Percentiles rank a stretch among this genome's conserved stretches.
Evolutionary conservation across 2,329 filamentous ascomycete genomes (phyloP).

Genomic region (Stemphylium lycopersici): DNA sequence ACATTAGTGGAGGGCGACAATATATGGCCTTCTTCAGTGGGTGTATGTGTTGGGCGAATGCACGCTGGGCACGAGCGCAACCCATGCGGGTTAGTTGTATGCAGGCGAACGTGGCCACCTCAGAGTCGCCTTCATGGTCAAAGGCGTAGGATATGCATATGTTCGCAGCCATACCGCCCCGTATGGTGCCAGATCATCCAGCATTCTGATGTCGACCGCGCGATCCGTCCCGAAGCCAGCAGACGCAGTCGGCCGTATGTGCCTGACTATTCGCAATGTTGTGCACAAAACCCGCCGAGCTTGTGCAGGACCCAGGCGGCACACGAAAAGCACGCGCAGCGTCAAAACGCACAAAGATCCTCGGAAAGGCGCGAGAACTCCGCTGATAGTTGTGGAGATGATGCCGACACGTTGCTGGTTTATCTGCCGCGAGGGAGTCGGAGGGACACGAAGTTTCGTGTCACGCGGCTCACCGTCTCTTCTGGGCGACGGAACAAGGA

Average conservation of each 20-base stretch:
- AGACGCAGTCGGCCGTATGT: conserved; percentile 20
- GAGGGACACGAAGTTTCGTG: conserved; percentile 22
- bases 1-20: conserved; percentile 47
- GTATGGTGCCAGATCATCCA: conserved; percentile 49
- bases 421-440: conserved; percentile 14
- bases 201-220: conserved; percentile 33
- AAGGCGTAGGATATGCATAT: conserved; percentile 36
- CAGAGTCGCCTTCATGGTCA: conserved; percentile 43
- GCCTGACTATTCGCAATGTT: conserved; percentile 22
- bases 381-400: conserved; percentile 13
- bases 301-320: conserved; percentile 31
- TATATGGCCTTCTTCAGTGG: conserved; percentile 40
- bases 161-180: conserved; percentile 42
- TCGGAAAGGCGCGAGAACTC: conserved; percentile 4
- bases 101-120: conserved; percentile 48
- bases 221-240: conserved; percentile 43
- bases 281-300: conserved; percentile 10
- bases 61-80: conserved; percentile 44
- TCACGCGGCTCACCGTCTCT: conserved; percentile 30
- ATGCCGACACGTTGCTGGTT: conserved; percentile 9
- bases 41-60: conserved; percentile 49
- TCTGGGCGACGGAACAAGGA: conserved; percentile 17
- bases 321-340: conserved; percentile 13
- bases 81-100: conserved; percentile 45
- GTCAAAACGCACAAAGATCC: conserved; percentile 13